phyloP scores from a whole-genome alignment of 257 asterid genomes.

The Capsicum pubescens region DNA sequence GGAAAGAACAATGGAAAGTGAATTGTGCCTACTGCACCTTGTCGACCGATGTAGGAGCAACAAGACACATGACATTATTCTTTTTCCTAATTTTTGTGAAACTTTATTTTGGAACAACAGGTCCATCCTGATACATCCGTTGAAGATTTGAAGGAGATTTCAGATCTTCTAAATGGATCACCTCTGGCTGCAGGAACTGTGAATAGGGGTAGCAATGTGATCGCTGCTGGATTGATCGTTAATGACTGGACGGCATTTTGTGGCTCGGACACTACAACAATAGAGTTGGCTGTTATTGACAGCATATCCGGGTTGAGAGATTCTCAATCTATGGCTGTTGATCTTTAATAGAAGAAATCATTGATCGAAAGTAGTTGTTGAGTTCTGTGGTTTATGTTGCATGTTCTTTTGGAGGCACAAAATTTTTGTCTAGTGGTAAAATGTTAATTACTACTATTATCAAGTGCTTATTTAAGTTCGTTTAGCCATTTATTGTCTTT shows the following conservation, averaged over 20 bases:
- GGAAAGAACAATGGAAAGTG: not conserved
- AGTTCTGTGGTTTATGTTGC: conserved; percentile 8
- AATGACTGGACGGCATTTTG: conserved; percentile 67
- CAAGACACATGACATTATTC: not conserved
- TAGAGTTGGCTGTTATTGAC: too few species aligned
- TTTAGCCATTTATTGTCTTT: too few species aligned
- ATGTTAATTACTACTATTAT: too few species aligned
- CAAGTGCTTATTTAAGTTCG: too few species aligned
- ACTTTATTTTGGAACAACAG: too few species aligned
- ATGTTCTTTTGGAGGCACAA: too few species aligned
- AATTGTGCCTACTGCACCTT: too few species aligned
- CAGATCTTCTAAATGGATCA: conserved; percentile 61
- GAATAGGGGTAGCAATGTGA: conserved; percentile 50
- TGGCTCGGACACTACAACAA: too few species aligned
- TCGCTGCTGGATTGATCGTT: conserved; percentile 35
- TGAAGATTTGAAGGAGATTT: too few species aligned
- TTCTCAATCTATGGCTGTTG: conserved; percentile 75
- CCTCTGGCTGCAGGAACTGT: conserved; percentile 83
- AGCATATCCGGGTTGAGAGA: conserved; percentile 74
- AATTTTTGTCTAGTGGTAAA: too few species aligned
- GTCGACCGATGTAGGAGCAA: not conserved
- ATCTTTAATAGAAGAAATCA: conserved; percentile 79
- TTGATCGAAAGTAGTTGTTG: conserved; percentile 68
- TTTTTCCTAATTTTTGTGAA: too few species aligned
- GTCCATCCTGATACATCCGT: too few species aligned